Evolutionary conservation across 2,329 filamentous ascomycete genomes (phyloP), one percentile per base, ranked within the genome.

Genomic region (Neofusicoccum parvum): DNA sequence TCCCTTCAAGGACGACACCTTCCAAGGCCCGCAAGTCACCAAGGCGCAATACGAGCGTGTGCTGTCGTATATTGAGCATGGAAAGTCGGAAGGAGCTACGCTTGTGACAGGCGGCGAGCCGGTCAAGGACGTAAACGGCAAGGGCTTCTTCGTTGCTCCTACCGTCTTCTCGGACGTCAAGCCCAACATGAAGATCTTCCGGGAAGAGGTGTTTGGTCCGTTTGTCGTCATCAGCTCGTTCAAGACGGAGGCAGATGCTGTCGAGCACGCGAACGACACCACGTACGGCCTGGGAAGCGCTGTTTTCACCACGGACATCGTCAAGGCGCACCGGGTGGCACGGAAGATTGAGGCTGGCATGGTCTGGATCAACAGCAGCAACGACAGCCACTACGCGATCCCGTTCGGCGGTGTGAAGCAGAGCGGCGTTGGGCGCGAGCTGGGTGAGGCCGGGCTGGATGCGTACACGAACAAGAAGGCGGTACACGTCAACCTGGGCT

Each of bases 321-420:
- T 71, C 45, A 76, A 76, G 17, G 84, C 82, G 2, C 76, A 82
- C 72, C 70, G 72, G 3, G 80, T 86, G 65, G 83, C 80, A 4
- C 72, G 75, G 37, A 72, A 75, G 34, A 69, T 87, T 6, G 75
- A 82, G 59, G 81, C 84, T 2, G 85, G 85, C 3, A 84, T 73
- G 54, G 81, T 85, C 7, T 87, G 81, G 76, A 76, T 86, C 59
- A 87, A 86, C 72, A 77, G 75, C 10, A 80, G 78, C 64, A 69
- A 72, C 53, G 72, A 72, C 32, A 65, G 64, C 37, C 51, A 65
- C 63, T 65, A 65, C 54, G 71, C 76, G 9, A 80, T 88, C 51
- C 86, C 86, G 0, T 88, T 88, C 70, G 86, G 86, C 17, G 86
- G 86, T 51, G 83, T 87, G 6, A 88, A 88, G 77, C 83, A 87